phyloP scores from a whole-genome alignment of 306 rosid species.

The Coriaria nepalensis region DNA sequence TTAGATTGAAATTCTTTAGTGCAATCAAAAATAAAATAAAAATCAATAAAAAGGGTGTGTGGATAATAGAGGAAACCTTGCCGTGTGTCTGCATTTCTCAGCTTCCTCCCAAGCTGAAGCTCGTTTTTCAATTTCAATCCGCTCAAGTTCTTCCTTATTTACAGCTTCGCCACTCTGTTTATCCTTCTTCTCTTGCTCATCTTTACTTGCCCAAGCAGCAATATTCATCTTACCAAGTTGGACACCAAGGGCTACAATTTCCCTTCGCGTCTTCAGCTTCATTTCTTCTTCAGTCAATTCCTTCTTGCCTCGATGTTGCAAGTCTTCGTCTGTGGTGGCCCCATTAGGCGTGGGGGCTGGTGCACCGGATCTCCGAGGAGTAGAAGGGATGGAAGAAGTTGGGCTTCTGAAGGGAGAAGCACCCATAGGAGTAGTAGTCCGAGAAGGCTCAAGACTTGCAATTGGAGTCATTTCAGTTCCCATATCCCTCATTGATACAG shows the following conservation, averaged over 20 bases:
- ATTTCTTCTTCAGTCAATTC: constrained; percentile 74
- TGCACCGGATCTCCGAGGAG: constrained; percentile 66
- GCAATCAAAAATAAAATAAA: too few relatives aligned
- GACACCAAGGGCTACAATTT: constrained; percentile 80
- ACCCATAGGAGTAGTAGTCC: constrained; percentile 78
- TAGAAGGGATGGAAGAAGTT: constrained; percentile 64
- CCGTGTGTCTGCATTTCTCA: constrained; percentile 66
- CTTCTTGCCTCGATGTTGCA: constrained; percentile 20
- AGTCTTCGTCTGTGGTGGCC: constrained; percentile 18
- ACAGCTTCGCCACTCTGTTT: constrained; percentile 19
- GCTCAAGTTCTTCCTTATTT: constrained; percentile 30
- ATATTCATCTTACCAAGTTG: constrained; percentile 89
- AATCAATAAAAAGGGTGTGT: neutral
- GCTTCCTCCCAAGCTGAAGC: constrained; percentile 87
- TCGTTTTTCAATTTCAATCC: constrained; percentile 57
- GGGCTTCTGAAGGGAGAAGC: constrained; percentile 83
- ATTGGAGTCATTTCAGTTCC: constrained; percentile 98
- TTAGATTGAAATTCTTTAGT: too few relatives aligned
- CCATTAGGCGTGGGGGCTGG: constrained; percentile 59
- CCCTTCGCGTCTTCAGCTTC: constrained; percentile 76
- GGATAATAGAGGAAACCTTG: constrained; percentile 44
- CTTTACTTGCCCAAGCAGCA: constrained; percentile 93
- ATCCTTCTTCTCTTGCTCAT: constrained; percentile 40
- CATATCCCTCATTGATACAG: constrained; percentile 97
- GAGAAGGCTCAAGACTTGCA: constrained; percentile 87